Evolutionary conservation across 148 eudicot genomes (phyloP).

Genomic region (Rhododendron ferrugineum): DNA sequence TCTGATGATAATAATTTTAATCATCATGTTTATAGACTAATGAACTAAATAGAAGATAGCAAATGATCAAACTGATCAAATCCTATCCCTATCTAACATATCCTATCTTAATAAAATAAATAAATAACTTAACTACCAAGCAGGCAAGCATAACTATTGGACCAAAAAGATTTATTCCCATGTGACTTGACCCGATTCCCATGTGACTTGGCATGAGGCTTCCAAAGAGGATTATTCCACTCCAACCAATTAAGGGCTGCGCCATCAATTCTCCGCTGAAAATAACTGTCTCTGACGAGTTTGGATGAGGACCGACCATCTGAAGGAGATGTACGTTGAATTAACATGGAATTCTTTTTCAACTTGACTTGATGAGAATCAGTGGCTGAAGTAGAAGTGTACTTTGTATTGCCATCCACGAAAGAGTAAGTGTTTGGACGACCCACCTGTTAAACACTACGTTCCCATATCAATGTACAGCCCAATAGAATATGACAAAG

Average conservation of each 20-base stretch:
- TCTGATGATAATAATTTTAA: too few species aligned
- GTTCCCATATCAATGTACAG: neutral
- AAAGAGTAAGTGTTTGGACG: neutral
- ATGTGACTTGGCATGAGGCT: neutral
- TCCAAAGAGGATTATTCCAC: too few species aligned
- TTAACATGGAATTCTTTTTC: neutral
- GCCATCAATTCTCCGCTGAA: neutral
- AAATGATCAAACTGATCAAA: too few species aligned
- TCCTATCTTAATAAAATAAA: too few species aligned
- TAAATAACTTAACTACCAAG: neutral
- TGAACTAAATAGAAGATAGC: too few species aligned
- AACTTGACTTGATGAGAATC: neutral
- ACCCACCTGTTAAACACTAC: neutral
- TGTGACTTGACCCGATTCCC: neutral
- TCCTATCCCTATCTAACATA: too few species aligned
- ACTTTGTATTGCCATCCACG: neutral
- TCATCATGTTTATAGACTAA: too few species aligned
- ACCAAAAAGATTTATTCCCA: neutral
- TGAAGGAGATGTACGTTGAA: neutral
- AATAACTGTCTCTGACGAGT: neutral
- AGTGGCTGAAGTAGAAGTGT: neutral
- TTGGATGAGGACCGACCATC: neutral
- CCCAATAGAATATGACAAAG: neutral
- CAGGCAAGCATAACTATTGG: neutral
- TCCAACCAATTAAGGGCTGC: too few species aligned